Evolutionary conservation across 352 stramenopile species (phyloP), one percentile per base, ranked within the genome.

Genomic region (Thraustotheca clavata): DNA sequence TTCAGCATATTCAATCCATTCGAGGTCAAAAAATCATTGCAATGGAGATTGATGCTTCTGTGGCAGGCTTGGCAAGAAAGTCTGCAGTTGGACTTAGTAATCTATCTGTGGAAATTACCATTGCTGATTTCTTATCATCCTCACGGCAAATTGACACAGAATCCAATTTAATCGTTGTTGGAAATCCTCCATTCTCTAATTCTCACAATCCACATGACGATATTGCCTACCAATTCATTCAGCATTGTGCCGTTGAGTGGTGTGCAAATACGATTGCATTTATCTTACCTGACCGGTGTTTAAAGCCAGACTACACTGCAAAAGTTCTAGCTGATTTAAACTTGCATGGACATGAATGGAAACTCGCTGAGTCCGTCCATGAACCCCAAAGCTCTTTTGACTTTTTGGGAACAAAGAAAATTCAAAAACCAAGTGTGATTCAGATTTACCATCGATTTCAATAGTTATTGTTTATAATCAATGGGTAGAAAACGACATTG

Each of bases 171-270:
- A 48, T 91, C 9, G 76, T 71, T 3, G 27, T 91, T 1, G 83
- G 80, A 1, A 91, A 91, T 65, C 83, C 83, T 4, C 83, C 83
- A 2, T 91, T 88, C 38, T 80, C 80, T 2, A 67, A 71, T 20
- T 33, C 48, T 6, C 52, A 46, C 27, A 36, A 60, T 33, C 27
- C 68, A 24, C 60, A 59, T 0, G 48, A 69, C 0, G 83, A 91
- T 46, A 73, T 89, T 18, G 75, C 89, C 31, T 67, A 76, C 29
- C 50, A 54, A 39, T 89, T 91, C 59, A 69, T 87, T 34, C 32
- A 59, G 5, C 80, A 89, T 71, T 26, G 67, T 0, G 79, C 73
- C 1, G 43, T 40, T 24, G 73, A 75, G 48, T 91, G 83, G 83
- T 41, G 60, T 18, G 75, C 80, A 47, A 32, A 63, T 18, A 63